Percentiles rank a stretch among this genome's conserved stretches.
phyloP scores from a whole-genome alignment of 2,329 filamentous ascomycete species.

The Fusarium pininemorale region DNA sequence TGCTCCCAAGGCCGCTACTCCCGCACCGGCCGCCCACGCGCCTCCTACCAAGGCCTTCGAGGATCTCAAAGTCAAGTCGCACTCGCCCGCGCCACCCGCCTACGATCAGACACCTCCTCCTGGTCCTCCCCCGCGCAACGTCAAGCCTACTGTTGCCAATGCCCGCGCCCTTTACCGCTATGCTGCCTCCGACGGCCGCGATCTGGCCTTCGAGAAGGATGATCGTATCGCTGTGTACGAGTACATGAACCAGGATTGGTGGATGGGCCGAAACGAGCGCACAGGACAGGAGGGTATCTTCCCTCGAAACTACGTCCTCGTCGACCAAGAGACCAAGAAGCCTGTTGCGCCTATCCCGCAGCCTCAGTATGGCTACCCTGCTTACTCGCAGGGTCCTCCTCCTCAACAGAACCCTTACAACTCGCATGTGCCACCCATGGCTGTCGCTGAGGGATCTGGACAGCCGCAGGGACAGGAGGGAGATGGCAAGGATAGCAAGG shows the following conservation, averaged over 20 bases:
- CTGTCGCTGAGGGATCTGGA: slow-evolving; percentile 68
- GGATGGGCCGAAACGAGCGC: slow-evolving; percentile 86
- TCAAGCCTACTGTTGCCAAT: slow-evolving; percentile 71
- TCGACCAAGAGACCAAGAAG: slow-evolving; percentile 69
- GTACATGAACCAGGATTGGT: slow-evolving; percentile 98
- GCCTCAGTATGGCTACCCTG: slow-evolving; percentile 53
- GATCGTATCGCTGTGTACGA: slow-evolving; percentile 84
- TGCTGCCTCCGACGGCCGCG: slow-evolving; percentile 79
- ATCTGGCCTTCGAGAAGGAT: slow-evolving; percentile 81
- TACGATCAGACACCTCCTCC: slow-evolving; percentile 60
- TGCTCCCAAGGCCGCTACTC: slow-evolving; percentile 42
- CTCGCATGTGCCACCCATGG: slow-evolving; percentile 76
- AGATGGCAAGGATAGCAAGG: slow-evolving; percentile 71
- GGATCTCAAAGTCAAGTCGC: slow-evolving; percentile 50
- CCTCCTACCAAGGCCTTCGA: slow-evolving; percentile 53
- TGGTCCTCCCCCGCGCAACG: slow-evolving; percentile 52
- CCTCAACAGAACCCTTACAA: slow-evolving; percentile 71
- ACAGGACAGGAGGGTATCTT: slow-evolving; percentile 92
- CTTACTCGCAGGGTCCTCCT: slow-evolving; percentile 53
- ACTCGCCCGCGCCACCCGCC: slow-evolving; percentile 57
- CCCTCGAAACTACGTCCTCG: slow-evolving; percentile 86
- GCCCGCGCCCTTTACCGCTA: slow-evolving; percentile 88
- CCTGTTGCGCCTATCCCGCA: slow-evolving; percentile 45
- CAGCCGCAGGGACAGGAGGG: slow-evolving; percentile 55
- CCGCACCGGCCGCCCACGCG: slow-evolving; percentile 43